Conservation (phyloP, 2,329 filamentous ascomycete genomes). For the Lojkania enalia region DNA sequence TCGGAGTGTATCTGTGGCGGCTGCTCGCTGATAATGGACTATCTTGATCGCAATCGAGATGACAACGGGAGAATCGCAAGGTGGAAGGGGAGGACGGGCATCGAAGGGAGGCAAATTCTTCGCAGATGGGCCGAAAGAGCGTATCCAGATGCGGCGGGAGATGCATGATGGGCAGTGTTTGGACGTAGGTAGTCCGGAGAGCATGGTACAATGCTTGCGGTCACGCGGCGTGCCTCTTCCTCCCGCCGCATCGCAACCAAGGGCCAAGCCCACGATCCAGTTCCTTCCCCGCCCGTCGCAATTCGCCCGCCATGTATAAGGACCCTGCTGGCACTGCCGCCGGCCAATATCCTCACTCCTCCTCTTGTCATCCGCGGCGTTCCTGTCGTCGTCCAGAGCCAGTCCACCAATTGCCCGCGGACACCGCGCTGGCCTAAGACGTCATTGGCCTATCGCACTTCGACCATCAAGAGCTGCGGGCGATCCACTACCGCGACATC, state of each 20-base stretch:
- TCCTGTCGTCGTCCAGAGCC: constrained; percentile 2
- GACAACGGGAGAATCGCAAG: background rate
- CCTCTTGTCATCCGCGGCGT: background rate
- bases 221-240: constrained; percentile 2
- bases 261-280: constrained; percentile 3
- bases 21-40: background rate
- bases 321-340: constrained; percentile 3
- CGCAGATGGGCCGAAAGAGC: too few species aligned
- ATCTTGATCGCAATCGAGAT: background rate
- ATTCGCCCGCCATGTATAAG: constrained; percentile 16
- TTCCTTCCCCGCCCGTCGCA: constrained; percentile 6
- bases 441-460: too few species aligned
- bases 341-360: background rate
- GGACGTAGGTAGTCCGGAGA: background rate
- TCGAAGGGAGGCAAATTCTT: too few species aligned
- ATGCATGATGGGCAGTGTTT: too few species aligned
- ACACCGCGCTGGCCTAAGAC: background rate
- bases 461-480: too few species aligned
- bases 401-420: background rate
- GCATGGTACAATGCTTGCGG: constrained; percentile 3
- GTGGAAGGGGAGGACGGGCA: too few species aligned
- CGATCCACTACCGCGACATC: too few species aligned
- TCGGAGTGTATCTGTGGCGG: constrained; percentile 6
- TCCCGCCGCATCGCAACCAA: background rate
- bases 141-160: too few species aligned